Evolutionary conservation across 352 stramenopile genomes (phyloP), one percentile per base, ranked within the genome.

Genomic region (Plasmopara muralis): DNA sequence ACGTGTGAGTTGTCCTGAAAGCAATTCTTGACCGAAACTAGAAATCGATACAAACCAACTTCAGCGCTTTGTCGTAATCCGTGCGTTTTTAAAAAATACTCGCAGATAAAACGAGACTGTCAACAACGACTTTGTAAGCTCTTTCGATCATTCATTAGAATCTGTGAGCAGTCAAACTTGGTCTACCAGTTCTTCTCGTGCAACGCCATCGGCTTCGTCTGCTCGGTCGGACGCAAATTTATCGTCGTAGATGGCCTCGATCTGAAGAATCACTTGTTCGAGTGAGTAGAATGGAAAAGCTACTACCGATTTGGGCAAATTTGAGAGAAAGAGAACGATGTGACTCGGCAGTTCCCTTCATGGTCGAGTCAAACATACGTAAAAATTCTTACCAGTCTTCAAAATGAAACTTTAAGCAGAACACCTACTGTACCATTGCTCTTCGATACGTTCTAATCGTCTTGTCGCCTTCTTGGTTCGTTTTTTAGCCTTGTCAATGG

Each of bases 191-290:
- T 84, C 77, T 62, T 83, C 72, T 18, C 62, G 62, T 5, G 69
- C 74, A 14, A 87, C 75, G 15, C 79, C 77, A 28, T 90, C 79
- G 0, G 69, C 63, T 51, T 76, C 68, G 42, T 90, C 79, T 5
- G 56, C 65, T 43, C 63, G 60, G 37, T 90, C 79, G 2, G 74
- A 85, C 6, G 48, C 56, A 16, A 83, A 81, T 49, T 90, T 90
- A 60, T 87, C 77, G 49, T 90, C 71, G 47, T 88, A 90, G n/a
- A 90, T 83, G 13, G 44, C 49, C 54, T 90, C 79, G 30, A 90
- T 85, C 43, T 76, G 73, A 9, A 56, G 28, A 14, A 85, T 68
- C 7, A 87, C 70, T 0, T 72, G 43, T 16, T 72, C 65, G 4
- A 85, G 50, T 30, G 64, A 57, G 43, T 85, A 85, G 35, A 85